These are phyloP conservation scores for Thermomucor indicae-seudaticae DNA, from an alignment of 371 early-diverging fungal genomes.

Conservation along the genomic window DNA sequence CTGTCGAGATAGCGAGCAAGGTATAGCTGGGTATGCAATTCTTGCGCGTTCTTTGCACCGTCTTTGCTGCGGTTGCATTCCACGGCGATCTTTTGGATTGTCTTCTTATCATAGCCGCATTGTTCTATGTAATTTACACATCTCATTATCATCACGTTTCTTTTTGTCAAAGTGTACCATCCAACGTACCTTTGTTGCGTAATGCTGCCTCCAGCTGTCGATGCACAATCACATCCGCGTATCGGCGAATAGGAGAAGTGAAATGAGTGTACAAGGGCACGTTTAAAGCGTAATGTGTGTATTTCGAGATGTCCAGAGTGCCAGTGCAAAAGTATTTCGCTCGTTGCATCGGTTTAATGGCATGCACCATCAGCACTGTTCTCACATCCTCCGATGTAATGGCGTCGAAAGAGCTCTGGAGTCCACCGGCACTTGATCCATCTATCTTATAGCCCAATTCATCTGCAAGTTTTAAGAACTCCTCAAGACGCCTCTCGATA, in stretches of 20 bases:
- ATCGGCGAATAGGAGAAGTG: conserved; percentile 99
- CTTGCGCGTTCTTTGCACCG: conserved; percentile 79
- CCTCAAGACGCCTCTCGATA: conserved; percentile 53
- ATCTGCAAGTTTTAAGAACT: conserved; percentile 56
- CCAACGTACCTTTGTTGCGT: conserved; percentile 13
- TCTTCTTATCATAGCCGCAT: conserved; percentile 44
- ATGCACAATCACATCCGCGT: conserved; percentile 98
- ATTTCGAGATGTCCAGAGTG: conserved; percentile 52
- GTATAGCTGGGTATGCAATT: conserved; percentile 72
- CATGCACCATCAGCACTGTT: conserved; percentile 60
- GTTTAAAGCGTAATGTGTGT: conserved; percentile 84
- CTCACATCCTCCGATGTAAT: conserved; percentile 51
- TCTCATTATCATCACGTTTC: too few relatives aligned
- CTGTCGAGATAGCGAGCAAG: conserved; percentile 61
- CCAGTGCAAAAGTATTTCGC: conserved; percentile 95
- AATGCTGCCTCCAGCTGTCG: conserved; percentile 69
- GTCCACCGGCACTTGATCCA: conserved; percentile 45
- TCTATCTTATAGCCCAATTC: conserved; percentile 49
- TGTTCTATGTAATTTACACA: too few relatives aligned
- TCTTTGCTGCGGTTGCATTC: conserved; percentile 84
- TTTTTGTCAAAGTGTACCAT: too few relatives aligned
- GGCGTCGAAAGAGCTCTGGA: conserved; percentile 68
- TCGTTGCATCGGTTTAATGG: conserved; percentile 88
- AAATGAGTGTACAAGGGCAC: conserved; percentile 94
- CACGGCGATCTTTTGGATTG: conserved; percentile 51